Percentiles rank a stretch among this genome's conserved stretches.
These are phyloP conservation scores for Rubia tinctorum DNA, from an alignment of 305 asterid species.

Conservation along the genomic window DNA sequence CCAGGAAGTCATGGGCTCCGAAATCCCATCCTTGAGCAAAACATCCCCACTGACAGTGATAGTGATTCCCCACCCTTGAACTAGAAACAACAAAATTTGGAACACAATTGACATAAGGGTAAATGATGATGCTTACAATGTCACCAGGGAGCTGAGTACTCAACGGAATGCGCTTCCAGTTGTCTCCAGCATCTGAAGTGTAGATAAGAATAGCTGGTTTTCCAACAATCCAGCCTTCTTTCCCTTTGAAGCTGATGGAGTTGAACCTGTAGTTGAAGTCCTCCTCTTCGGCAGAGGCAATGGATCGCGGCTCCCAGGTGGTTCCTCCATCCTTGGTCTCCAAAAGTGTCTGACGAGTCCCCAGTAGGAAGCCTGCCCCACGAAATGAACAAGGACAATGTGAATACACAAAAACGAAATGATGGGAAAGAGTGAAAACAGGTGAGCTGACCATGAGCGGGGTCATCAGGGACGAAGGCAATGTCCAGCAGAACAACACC, in stretches of 20 bases:
- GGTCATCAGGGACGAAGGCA: constrained; percentile 83
- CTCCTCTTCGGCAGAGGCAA: constrained; percentile 92
- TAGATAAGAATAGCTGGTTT: constrained; percentile 83
- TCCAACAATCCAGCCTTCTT: constrained; percentile 98
- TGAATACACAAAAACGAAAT: not conserved
- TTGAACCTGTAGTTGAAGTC: constrained; percentile 92
- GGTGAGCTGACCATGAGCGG: constrained; percentile 53
- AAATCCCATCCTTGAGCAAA: not conserved
- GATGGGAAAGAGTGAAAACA: not conserved
- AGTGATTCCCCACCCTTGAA: not conserved
- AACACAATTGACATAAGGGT: not conserved
- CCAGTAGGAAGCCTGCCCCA: constrained; percentile 68
- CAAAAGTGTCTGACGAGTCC: constrained; percentile 90
- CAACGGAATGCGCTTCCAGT: constrained; percentile 54
- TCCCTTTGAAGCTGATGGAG: constrained; percentile 88
- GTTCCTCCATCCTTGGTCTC: constrained; percentile 96
- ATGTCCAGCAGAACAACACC: constrained; percentile 93
- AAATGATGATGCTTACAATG: constrained; percentile 31
- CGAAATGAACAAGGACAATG: not conserved
- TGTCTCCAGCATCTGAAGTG: constrained; percentile 61
- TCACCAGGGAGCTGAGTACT: constrained; percentile 69
- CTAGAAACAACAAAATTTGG: not conserved
- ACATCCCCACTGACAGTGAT: not conserved
- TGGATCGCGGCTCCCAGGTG: constrained; percentile 83
- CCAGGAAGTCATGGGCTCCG: not conserved